A percentile compares a stretch with the other conserved stretches of the same genome.
Evolutionary conservation across 495 filamentous ascomycete genomes (phyloP).

Genomic region (Lophiotrema nucula): DNA sequence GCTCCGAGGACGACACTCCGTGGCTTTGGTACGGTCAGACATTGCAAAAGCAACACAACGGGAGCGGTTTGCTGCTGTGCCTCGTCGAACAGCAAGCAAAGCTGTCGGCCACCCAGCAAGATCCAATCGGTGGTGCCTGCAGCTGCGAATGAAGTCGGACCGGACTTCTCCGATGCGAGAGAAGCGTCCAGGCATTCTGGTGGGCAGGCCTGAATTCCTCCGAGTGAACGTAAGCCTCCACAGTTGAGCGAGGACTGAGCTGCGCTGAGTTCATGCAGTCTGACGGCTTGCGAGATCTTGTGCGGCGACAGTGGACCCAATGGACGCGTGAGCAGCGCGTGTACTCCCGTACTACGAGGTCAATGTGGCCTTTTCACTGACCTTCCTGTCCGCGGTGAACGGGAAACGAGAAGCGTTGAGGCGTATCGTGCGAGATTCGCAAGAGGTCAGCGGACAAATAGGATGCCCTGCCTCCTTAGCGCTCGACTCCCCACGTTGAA

Average conservation of each 20-base stretch:
- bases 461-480: no score
- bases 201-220: not conserved
- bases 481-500: no score
- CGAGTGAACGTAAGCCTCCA: not conserved
- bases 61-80: not conserved
- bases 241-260: not conserved
- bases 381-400: no score
- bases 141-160: not conserved
- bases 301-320: not conserved
- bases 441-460: no score
- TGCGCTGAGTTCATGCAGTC: not conserved
- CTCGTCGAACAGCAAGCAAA: not conserved
- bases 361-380: no score
- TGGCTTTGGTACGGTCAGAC: not conserved
- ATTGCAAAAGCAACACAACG: not conserved
- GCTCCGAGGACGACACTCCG: conserved; percentile 5
- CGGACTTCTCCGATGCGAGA: not conserved
- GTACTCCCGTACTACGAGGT: no score
- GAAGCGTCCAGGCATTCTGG: not conserved
- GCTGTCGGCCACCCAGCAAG: not conserved
- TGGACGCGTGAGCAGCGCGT: conserved; percentile 1
- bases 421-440: no score
- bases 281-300: not conserved
- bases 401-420: no score
- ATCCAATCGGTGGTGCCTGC: not conserved